Percentiles rank a stretch among this genome's conserved stretches.
phyloP scores from a whole-genome alignment of 2,329 filamentous ascomycete genomes.

The Clarireedia hainanense region DNA sequence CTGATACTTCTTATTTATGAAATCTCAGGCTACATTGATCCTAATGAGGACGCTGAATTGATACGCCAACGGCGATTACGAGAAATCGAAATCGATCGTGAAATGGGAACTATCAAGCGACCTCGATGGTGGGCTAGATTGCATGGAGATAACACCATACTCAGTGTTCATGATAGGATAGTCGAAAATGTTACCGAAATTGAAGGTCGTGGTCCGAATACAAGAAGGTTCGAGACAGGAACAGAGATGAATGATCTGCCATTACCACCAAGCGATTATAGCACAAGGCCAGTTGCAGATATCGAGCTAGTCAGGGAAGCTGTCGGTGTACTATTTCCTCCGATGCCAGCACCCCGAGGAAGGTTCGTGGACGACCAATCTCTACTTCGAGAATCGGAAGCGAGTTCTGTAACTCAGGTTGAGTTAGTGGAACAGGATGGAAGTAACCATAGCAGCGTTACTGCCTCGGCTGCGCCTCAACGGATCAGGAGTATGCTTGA shows the following conservation, averaged over 20 bases:
- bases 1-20: slow-evolving; percentile 49
- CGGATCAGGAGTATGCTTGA: slow-evolving; percentile 36
- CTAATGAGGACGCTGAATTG: slow-evolving; percentile 65
- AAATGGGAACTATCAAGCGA: slow-evolving; percentile 52
- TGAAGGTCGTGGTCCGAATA: slow-evolving; percentile 27
- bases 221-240: slow-evolving; percentile 23
- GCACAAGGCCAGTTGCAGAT: slow-evolving; percentile 39
- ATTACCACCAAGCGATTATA: slow-evolving; percentile 18
- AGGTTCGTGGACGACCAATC: slow-evolving; percentile 13
- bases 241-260: slow-evolving; percentile 33
- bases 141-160: slow-evolving; percentile 14
- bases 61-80: slow-evolving; percentile 53
- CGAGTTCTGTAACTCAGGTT: slow-evolving; percentile 7
- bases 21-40: slow-evolving; percentile 49
- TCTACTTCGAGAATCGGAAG: slow-evolving; percentile 6
- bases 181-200: slow-evolving; percentile 30
- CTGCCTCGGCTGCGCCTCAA: slow-evolving; percentile 26
- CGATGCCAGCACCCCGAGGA: background rate
- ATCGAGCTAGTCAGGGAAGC: slow-evolving; percentile 27
- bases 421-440: slow-evolving; percentile 5
- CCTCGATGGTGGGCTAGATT: slow-evolving; percentile 58
- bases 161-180: slow-evolving; percentile 28
- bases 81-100: slow-evolving; percentile 46
- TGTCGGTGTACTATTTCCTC: slow-evolving; percentile 15
- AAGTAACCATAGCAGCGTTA: slow-evolving; percentile 23